phyloP scores from a whole-genome alignment of 306 rosid genomes.

The Sophora flavescens region DNA sequence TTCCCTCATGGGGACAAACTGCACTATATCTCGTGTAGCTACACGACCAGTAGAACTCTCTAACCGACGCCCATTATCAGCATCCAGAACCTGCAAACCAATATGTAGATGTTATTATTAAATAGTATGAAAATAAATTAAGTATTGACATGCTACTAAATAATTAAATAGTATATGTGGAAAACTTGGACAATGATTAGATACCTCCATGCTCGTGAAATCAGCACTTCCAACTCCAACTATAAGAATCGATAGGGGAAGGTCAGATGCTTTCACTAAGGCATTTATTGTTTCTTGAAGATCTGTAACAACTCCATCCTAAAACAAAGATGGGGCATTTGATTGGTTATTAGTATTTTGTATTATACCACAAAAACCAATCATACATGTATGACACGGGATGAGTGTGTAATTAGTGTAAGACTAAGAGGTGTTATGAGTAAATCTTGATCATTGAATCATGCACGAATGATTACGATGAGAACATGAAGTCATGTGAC shows the following conservation, averaged over 20 bases:
- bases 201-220: constrained; percentile 86
- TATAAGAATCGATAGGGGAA: constrained; percentile 82
- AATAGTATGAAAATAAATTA: not conserved
- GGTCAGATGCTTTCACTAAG: constrained; percentile 85
- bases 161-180: not conserved
- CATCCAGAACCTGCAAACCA: constrained; percentile 74
- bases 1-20: constrained; percentile 83
- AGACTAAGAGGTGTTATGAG: too few relatives aligned
- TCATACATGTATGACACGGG: not conserved
- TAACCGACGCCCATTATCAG: constrained; percentile 70
- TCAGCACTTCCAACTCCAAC: constrained; percentile 91
- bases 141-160: constrained; percentile 4
- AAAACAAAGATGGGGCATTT: constrained; percentile 28
- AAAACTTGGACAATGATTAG: not conserved
- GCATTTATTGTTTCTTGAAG: constrained; percentile 86
- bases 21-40: constrained; percentile 85
- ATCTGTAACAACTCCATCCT: constrained; percentile 95
- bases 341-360: not conserved
- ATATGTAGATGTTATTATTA: constrained; percentile 21
- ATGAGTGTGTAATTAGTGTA: too few relatives aligned
- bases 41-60: constrained; percentile 74
- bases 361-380: not conserved
- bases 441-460: too few relatives aligned
- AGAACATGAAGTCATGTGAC: too few relatives aligned
- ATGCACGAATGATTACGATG: too few relatives aligned